Conservation (phyloP, 805 yeast genomes). For the Phaffomyces opuntiae region DNA sequence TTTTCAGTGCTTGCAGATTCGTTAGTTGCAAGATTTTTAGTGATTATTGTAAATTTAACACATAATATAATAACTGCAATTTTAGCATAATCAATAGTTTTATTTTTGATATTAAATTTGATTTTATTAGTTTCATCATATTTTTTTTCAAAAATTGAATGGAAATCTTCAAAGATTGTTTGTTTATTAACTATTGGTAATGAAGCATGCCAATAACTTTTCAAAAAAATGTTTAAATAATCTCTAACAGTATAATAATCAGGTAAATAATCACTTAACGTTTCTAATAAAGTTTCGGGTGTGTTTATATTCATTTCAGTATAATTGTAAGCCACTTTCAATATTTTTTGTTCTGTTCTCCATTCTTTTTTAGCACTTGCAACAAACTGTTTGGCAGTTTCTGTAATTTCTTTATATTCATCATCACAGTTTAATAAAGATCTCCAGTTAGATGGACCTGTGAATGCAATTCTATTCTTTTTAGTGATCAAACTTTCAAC, state of each 20-base stretch:
- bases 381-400: conserved; percentile 9
- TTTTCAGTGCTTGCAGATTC: neutral
- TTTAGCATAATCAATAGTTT: conserved; percentile 15
- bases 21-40: conserved; percentile 3
- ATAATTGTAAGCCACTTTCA: conserved; percentile 6
- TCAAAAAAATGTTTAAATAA: conserved; percentile 11
- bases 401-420: conserved; percentile 4
- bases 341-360: conserved; percentile 12
- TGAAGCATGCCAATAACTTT: conserved; percentile 12
- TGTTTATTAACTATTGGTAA: conserved; percentile 14
- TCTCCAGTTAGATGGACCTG: conserved; percentile 21
- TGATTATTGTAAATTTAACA: conserved; percentile 2
- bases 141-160: conserved; percentile 7
- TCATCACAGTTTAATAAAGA: conserved; percentile 6
- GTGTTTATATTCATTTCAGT: conserved; percentile 5
- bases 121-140: conserved; percentile 1
- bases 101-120: conserved; percentile 5
- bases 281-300: conserved; percentile 10
- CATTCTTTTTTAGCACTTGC: conserved; percentile 18
- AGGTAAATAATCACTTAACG: conserved; percentile 15
- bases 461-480: conserved; percentile 9
- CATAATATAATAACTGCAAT: conserved; percentile 14
- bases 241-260: conserved; percentile 10
- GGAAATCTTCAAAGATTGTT: conserved; percentile 13
- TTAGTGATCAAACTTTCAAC: conserved; percentile 7